These are phyloP conservation scores for Nemania bipapillata DNA, from an alignment of 2,329 filamentous ascomycete species.

Conservation along the genomic window DNA sequence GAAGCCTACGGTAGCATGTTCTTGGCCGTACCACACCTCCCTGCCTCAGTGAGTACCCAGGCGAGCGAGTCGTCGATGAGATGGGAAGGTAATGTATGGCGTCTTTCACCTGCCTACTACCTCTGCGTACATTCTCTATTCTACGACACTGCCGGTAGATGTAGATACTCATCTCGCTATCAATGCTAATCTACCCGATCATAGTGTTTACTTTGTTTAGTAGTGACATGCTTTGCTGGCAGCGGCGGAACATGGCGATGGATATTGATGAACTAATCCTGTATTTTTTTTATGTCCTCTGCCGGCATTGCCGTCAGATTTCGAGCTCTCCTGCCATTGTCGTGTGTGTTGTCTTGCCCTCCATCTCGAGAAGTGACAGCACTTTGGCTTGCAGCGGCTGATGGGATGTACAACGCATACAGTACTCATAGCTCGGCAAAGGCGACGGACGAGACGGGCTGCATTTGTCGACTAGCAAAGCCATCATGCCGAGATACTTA, in stretches of 20 bases:
- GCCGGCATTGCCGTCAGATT: conserved; percentile 15
- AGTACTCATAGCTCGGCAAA: conserved; percentile 19
- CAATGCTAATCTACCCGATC: conserved; percentile 14
- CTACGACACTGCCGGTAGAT: conserved; percentile 25
- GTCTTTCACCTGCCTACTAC: conserved; percentile 29
- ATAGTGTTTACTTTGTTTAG: conserved; percentile 8
- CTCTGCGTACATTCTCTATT: neutral
- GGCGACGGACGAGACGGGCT: conserved; percentile 16
- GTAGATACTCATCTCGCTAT: conserved; percentile 21
- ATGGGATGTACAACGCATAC: conserved; percentile 30
- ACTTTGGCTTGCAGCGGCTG: conserved; percentile 29
- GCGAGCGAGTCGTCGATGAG: conserved; percentile 21
- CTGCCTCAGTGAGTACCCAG: conserved; percentile 26
- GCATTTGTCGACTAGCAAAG: conserved; percentile 12
- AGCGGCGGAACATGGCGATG: conserved; percentile 19
- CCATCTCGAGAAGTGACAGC: conserved; percentile 28
- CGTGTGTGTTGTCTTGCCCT: conserved; percentile 36
- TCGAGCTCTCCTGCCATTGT: conserved; percentile 24
- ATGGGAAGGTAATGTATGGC: conserved; percentile 6
- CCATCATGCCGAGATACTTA: conserved; percentile 22
- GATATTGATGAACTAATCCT: conserved; percentile 19
- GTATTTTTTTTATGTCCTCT: conserved; percentile 6
- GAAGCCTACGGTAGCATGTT: conserved; percentile 15
- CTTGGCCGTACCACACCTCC: conserved; percentile 34
- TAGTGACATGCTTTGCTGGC: conserved; percentile 37